Evolutionary conservation across 2,329 filamentous ascomycete genomes (phyloP).

Genomic region (Diaporthe batatas): DNA sequence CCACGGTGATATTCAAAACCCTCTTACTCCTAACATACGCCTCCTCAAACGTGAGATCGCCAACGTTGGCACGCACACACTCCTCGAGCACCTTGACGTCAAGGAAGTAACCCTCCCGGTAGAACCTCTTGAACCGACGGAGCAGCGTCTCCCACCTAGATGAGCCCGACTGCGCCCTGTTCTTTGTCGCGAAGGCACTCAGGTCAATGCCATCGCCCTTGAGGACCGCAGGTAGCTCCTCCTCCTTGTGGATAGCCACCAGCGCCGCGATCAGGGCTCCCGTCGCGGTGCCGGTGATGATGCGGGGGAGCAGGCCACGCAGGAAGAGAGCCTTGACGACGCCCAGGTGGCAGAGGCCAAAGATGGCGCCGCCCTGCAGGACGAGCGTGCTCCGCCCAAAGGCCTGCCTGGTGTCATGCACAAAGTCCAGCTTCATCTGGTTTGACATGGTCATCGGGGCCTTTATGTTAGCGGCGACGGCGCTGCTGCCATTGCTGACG

Average conservation of each 20-base stretch:
- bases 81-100: constrained; percentile 86
- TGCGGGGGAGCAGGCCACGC: constrained; percentile 84
- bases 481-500: constrained; percentile 23
- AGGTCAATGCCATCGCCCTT: constrained; percentile 86
- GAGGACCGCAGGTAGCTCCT: constrained; percentile 83
- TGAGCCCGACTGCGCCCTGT: constrained; percentile 53
- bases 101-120: constrained; percentile 83
- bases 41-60: constrained; percentile 92
- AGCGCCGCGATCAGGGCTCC: constrained; percentile 91
- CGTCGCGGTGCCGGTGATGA: constrained; percentile 91
- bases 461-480: constrained; percentile 25
- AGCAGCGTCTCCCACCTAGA: constrained; percentile 70
- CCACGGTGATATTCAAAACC: constrained; percentile 92
- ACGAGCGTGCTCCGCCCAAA: constrained; percentile 90
- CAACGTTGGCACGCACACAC: constrained; percentile 86
- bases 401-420: constrained; percentile 88
- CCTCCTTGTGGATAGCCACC: constrained; percentile 88
- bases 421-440: constrained; percentile 78
- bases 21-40: constrained; percentile 88
- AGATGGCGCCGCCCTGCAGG: constrained; percentile 90
- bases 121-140: constrained; percentile 77
- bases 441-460: constrained; percentile 46
- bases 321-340: constrained; percentile 90
- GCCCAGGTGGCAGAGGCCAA: constrained; percentile 89
- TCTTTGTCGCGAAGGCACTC: constrained; percentile 74